Evolutionary conservation across 805 yeast genomes (phyloP).

Genomic region (Spathaspora sp.): DNA sequence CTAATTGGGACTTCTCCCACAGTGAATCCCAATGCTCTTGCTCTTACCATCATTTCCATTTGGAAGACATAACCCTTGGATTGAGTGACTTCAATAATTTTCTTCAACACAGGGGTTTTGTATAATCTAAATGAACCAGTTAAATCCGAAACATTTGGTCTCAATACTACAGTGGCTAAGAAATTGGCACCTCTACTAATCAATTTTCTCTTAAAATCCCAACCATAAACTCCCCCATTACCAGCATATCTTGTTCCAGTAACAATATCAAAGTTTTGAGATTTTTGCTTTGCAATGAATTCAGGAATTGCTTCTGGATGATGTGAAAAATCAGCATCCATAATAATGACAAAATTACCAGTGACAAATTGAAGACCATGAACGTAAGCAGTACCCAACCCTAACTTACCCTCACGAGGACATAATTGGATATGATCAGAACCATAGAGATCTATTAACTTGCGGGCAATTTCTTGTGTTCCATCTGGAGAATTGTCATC

Average conservation of each 20-base stretch:
- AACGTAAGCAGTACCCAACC: constrained; percentile 77
- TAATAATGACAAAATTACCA: constrained; percentile 72
- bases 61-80: constrained; percentile 82
- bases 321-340: constrained; percentile 85
- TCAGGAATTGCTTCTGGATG: constrained; percentile 79
- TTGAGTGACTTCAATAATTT: constrained; percentile 62
- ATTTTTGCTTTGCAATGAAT: constrained; percentile 62
- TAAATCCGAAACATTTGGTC: constrained; percentile 70
- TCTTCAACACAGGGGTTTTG: constrained; percentile 63
- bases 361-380: constrained; percentile 70
- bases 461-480: constrained; percentile 67
- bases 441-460: constrained; percentile 56
- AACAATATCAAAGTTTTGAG: constrained; percentile 48
- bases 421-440: constrained; percentile 56
- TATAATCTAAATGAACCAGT: constrained; percentile 77
- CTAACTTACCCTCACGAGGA: constrained; percentile 74
- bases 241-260: constrained; percentile 72
- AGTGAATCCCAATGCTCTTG: constrained; percentile 65
- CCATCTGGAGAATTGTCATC: constrained; percentile 84
- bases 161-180: constrained; percentile 64
- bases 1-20: constrained; percentile 78
- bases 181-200: constrained; percentile 80
- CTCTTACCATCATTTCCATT: constrained; percentile 87
- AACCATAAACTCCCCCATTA: constrained; percentile 78
- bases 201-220: constrained; percentile 78